phyloP scores from a whole-genome alignment of 331 rosid species.

The Pyrus hybrid region DNA sequence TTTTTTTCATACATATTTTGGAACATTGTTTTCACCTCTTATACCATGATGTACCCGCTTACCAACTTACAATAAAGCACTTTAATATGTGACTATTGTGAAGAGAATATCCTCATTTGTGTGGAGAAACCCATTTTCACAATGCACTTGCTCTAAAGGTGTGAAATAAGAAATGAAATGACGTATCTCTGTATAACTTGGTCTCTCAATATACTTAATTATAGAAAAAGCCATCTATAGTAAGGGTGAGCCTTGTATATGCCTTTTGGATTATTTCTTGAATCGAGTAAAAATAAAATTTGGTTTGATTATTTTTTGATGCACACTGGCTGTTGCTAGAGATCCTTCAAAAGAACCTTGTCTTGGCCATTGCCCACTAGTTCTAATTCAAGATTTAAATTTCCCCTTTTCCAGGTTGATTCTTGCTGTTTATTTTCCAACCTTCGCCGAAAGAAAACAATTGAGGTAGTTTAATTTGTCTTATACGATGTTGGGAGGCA shows the following conservation, averaged over 20 bases:
- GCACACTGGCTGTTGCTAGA: not conserved
- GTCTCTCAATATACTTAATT: not conserved
- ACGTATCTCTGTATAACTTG: not conserved
- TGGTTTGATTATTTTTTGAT: not conserved
- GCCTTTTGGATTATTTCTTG: not conserved
- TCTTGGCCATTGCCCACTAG: not conserved
- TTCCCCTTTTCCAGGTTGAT: slow-evolving; percentile 14
- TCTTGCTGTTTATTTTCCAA: slow-evolving; percentile 9
- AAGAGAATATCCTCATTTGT: not conserved
- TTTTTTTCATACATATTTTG: not conserved
- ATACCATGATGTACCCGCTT: not conserved
- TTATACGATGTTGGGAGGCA: slow-evolving; percentile 64
- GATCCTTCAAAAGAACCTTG: not conserved
- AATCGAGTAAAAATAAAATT: not conserved
- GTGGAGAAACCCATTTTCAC: not conserved
- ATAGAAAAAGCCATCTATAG: not conserved
- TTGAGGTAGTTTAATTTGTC: slow-evolving; percentile 9
- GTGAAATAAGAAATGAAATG: not conserved
- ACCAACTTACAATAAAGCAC: not conserved
- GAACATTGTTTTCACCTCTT: not conserved
- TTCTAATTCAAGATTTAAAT: not conserved
- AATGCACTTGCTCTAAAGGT: not conserved
- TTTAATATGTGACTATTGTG: not conserved
- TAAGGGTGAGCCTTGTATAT: not conserved
- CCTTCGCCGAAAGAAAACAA: slow-evolving; percentile 7